phyloP scores from a whole-genome alignment of 495 filamentous ascomycete genomes.

The Penicillium herquei region DNA sequence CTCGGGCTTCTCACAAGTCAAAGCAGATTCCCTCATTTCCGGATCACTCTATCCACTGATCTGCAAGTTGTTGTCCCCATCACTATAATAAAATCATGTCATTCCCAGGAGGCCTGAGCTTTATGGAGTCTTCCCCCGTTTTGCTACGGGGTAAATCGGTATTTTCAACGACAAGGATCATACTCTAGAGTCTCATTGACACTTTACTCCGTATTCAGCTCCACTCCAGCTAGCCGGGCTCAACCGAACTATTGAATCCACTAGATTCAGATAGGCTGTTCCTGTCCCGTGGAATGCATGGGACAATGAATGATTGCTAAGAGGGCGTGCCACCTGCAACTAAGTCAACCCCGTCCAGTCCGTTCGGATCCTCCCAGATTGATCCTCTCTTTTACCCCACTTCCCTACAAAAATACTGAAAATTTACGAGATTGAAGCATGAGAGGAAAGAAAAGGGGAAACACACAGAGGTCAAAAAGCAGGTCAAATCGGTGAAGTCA shows the following conservation, averaged over 20 bases:
- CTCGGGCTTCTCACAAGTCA: neutral
- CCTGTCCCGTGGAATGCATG: neutral
- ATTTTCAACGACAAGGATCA: neutral
- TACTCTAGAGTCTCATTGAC: neutral
- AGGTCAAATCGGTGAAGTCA: too few relatives aligned
- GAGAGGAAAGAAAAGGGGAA: neutral
- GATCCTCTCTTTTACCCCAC: neutral
- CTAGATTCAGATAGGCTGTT: neutral
- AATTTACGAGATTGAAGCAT: neutral
- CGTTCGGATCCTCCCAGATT: slow-evolving; percentile 4
- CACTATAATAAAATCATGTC: too few relatives aligned
- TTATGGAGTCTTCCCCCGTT: too few relatives aligned
- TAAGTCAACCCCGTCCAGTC: neutral
- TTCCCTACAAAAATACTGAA: neutral
- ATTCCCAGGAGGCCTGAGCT: too few relatives aligned
- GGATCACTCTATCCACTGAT: neutral
- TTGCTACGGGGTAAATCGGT: too few relatives aligned
- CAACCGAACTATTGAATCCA: neutral
- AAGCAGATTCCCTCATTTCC: neutral
- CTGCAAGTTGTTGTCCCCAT: too few relatives aligned
- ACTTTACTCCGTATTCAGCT: neutral
- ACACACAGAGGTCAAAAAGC: neutral
- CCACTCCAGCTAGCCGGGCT: too few relatives aligned
- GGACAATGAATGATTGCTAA: slow-evolving; percentile 4
- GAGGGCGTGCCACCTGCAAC: slow-evolving; percentile 14